Conservation (phyloP, 2,329 filamentous ascomycete genomes). For the Beauveria scarabaeidicola region DNA sequence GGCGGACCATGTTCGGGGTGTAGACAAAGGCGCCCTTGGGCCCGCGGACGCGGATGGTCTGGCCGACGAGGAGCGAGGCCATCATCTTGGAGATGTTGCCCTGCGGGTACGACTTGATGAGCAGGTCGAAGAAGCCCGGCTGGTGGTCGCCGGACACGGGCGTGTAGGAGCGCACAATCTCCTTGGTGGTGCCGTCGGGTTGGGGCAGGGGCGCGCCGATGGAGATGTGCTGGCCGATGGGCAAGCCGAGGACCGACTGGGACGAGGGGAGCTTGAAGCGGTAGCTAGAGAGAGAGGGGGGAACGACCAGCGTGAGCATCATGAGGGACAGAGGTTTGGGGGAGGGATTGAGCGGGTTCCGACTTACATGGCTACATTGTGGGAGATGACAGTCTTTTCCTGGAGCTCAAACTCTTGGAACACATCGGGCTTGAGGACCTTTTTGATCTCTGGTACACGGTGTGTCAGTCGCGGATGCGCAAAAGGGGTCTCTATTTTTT, state of each 20-base stretch:
- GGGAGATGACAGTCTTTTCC: conserved; percentile 91
- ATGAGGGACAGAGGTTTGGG: not conserved
- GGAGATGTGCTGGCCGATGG: conserved; percentile 98
- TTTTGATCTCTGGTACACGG: conserved; percentile 53
- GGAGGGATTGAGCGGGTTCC: not conserved
- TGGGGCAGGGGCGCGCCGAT: conserved; percentile 69
- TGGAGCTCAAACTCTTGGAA: conserved; percentile 92
- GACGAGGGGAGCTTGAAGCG: conserved; percentile 77
- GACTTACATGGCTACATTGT: conserved; percentile 91
- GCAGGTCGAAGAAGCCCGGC: conserved; percentile 85
- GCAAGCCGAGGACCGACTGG: conserved; percentile 80
- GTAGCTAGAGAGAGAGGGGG: conserved; percentile 49
- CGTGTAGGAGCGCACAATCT: conserved; percentile 86
- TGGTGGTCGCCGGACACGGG: conserved; percentile 85
- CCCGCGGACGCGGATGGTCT: conserved; percentile 82
- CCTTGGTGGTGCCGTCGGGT: conserved; percentile 64
- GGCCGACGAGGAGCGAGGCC: conserved; percentile 70
- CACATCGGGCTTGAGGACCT: conserved; percentile 74
- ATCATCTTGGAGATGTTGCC: conserved; percentile 96
- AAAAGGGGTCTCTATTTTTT: not conserved
- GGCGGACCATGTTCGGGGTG: conserved; percentile 89
- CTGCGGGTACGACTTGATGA: conserved; percentile 96
- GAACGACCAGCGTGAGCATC: not conserved
- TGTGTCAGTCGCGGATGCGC: conserved; percentile 4
- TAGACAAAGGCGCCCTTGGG: conserved; percentile 98